Evolutionary conservation across 78 protist species (phyloP).

Genomic region (Planoprotostelium fungivorum): DNA sequence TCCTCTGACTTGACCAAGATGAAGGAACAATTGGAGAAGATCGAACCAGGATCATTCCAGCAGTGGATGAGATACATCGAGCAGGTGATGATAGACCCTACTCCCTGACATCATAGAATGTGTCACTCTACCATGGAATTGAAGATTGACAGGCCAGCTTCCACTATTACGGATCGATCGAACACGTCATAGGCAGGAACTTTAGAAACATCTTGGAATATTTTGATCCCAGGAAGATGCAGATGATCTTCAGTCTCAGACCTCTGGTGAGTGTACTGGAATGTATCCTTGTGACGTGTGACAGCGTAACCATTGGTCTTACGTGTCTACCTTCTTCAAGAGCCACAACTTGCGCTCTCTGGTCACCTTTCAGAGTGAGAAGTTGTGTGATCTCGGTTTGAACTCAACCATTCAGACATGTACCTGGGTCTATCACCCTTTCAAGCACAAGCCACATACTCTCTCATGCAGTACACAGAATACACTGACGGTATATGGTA

Average conservation of each 20-base stretch:
- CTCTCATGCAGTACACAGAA: conserved; percentile 26
- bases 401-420: conserved; percentile 8
- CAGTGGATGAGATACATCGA: conserved; percentile 4
- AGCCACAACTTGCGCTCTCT: not conserved
- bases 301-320: not conserved
- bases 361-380: not conserved
- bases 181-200: conserved; percentile 9
- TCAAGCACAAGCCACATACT: conserved; percentile 20
- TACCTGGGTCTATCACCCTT: conserved; percentile 22
- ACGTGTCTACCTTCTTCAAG: not conserved
- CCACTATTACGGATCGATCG: not conserved
- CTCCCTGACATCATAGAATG: not conserved
- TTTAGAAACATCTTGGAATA: conserved; percentile 16
- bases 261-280: not conserved
- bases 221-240: conserved; percentile 7
- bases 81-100: not conserved
- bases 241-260: not conserved
- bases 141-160: not conserved
- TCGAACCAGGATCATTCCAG: conserved; percentile 8
- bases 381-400: not conserved
- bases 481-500: conserved; percentile 13
- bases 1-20: conserved; percentile 1
- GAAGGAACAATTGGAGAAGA: conserved; percentile 15
- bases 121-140: not conserved
- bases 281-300: not conserved